A percentile compares a stretch with the other conserved stretches of the same genome.
These are phyloP conservation scores for Leptosphaerulina australis DNA, from an alignment of 2,329 filamentous ascomycete genomes.

Conservation along the genomic window DNA sequence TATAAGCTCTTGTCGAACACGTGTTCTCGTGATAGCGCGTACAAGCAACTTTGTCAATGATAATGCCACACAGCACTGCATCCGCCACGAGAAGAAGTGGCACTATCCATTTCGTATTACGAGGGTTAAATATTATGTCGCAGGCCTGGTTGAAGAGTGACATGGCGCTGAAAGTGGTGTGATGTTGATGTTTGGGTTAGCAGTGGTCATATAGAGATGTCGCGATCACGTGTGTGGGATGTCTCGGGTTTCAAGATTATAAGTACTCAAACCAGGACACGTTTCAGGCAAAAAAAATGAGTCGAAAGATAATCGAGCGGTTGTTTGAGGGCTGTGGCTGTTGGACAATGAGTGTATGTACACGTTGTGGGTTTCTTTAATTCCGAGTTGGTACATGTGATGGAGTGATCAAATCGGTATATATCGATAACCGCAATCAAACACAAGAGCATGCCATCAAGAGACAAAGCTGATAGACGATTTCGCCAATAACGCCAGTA, in stretches of 20 bases:
- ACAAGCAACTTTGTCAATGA: conserved; percentile 88
- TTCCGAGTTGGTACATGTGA: neutral
- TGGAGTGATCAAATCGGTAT: neutral
- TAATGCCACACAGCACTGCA: conserved; percentile 70
- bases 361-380: neutral
- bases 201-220: conserved; percentile 28
- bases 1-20: conserved; percentile 29
- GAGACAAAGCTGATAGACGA: neutral
- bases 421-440: neutral
- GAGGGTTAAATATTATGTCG: conserved; percentile 58
- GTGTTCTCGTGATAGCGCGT: conserved; percentile 46
- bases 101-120: conserved; percentile 67
- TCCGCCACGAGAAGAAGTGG: conserved; percentile 73
- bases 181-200: conserved; percentile 20
- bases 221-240: conserved; percentile 32
- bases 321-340: conserved; percentile 18
- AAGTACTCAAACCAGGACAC: conserved; percentile 27
- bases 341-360: neutral
- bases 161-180: conserved; percentile 24
- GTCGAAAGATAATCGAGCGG: conserved; percentile 27
- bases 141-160: conserved; percentile 43
- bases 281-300: conserved; percentile 33
- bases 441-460: neutral
- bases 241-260: conserved; percentile 32
- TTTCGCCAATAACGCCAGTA: conserved; percentile 8